Conservation (phyloP, 108 stramenopile genomes). For the Cyclotella baltica region DNA sequence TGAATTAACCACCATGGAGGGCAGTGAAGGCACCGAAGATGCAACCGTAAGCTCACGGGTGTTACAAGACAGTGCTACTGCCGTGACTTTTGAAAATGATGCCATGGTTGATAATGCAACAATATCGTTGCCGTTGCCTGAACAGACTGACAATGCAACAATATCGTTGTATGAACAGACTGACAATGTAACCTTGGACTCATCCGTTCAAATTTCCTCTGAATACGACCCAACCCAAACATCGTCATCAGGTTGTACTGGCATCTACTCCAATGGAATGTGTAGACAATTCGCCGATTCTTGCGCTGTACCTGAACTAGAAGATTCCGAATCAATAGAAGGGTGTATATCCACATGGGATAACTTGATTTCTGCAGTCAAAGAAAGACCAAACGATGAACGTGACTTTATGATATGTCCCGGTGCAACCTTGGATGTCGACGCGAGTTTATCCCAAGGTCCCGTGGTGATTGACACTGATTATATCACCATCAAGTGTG, state of each 20-base stretch:
- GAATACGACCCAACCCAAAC: background rate
- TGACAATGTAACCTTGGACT: no score
- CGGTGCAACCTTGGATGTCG: conserved; percentile 17
- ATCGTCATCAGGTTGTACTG: background rate
- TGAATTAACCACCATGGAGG: background rate
- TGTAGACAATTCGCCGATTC: conserved; percentile 7
- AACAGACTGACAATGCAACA: background rate
- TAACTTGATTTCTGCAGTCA: conserved; percentile 39
- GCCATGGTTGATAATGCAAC: background rate
- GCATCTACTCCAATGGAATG: conserved; percentile 4
- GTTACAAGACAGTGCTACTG: background rate
- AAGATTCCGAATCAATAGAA: background rate
- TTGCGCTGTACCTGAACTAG: background rate
- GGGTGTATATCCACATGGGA: conserved; percentile 43
- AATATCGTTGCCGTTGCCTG: no score
- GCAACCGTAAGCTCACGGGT: background rate
- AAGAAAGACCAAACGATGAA: conserved; percentile 19
- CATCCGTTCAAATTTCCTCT: no score
- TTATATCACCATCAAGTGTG: conserved; percentile 44
- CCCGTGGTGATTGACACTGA: conserved; percentile 45
- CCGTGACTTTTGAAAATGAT: background rate
- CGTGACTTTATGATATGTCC: conserved; percentile 52
- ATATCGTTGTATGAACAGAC: background rate
- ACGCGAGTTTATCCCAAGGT: background rate
- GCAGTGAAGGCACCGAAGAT: background rate